Percentiles rank a stretch among this genome's conserved stretches.
Conservation (phyloP, 83 land plant genomes). For the Picea abies region DNA sequence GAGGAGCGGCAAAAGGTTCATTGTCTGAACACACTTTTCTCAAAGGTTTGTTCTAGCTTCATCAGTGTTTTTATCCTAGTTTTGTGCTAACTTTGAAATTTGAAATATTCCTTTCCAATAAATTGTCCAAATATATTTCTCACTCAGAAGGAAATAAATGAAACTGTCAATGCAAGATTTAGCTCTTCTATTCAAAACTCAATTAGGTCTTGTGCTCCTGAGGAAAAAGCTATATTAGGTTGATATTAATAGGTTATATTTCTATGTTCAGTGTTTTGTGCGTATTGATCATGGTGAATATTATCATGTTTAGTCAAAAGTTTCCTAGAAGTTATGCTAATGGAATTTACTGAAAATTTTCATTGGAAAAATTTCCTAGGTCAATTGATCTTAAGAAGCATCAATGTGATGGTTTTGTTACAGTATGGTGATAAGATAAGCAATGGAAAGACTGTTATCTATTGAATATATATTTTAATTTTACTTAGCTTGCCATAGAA, state of each 20-base stretch:
- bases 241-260: not conserved
- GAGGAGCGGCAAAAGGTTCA: conserved; percentile 73
- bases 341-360: not conserved
- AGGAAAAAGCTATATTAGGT: not conserved
- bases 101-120: not conserved
- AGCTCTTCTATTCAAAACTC: too few relatives aligned
- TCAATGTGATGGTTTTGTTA: not conserved
- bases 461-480: too few relatives aligned
- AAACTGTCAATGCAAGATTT: too few relatives aligned
- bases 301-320: not conserved
- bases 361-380: too few relatives aligned
- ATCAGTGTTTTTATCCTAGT: not conserved
- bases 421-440: not conserved
- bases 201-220: not conserved
- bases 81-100: not conserved
- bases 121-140: not conserved
- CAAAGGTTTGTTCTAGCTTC: conserved; percentile 41
- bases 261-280: not conserved
- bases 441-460: not conserved
- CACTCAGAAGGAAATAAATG: not conserved
- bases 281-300: not conserved
- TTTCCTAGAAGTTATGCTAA: not conserved
- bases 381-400: not conserved
- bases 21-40: conserved; percentile 60
- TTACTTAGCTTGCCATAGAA: too few relatives aligned